These are phyloP conservation scores for Malbranchea zuffiana DNA, from an alignment of 2,329 filamentous ascomycete genomes.

Conservation along the genomic window DNA sequence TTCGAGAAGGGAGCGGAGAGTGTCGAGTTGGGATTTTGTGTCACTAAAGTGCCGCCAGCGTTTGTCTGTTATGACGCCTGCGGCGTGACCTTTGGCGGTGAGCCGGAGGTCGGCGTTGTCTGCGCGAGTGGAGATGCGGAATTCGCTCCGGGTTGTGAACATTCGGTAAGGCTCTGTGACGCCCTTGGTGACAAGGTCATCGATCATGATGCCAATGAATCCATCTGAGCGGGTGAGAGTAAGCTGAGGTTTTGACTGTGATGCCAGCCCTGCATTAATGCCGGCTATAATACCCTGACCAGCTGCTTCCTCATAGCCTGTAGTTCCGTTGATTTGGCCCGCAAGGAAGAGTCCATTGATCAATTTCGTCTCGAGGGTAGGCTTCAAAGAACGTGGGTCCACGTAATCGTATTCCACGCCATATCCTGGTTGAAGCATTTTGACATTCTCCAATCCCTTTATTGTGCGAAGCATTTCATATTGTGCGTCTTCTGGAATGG, in stretches of 20 bases:
- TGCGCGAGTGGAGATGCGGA: slow-evolving; percentile 79
- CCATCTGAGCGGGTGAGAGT: slow-evolving; percentile 71
- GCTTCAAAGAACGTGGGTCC: slow-evolving; percentile 74
- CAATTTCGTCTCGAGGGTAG: slow-evolving; percentile 87
- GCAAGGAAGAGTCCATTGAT: slow-evolving; percentile 84
- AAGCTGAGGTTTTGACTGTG: slow-evolving; percentile 54
- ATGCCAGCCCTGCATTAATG: slow-evolving; percentile 80
- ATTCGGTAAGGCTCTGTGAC: slow-evolving; percentile 96
- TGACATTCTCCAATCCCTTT: slow-evolving; percentile 73
- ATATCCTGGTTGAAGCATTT: slow-evolving; percentile 90
- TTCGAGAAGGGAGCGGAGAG: slow-evolving; percentile 52
- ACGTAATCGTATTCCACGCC: slow-evolving; percentile 99
- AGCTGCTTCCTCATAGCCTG: slow-evolving; percentile 93
- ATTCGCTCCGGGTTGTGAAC: slow-evolving; percentile 95
- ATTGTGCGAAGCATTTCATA: slow-evolving; percentile 76
- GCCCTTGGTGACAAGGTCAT: slow-evolving; percentile 92
- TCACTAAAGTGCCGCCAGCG: slow-evolving; percentile 64
- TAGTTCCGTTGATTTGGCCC: slow-evolving; percentile 96
- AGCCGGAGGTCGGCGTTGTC: slow-evolving; percentile 90
- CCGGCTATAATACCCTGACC: slow-evolving; percentile 87
- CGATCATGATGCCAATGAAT: slow-evolving; percentile 98
- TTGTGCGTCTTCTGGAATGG: slow-evolving; percentile 78
- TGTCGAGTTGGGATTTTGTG: slow-evolving; percentile 55
- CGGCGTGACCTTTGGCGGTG: slow-evolving; percentile 63
- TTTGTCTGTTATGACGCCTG: slow-evolving; percentile 65